A percentile compares a stretch with the other conserved stretches of the same genome.
Evolutionary conservation across 192 early-diverging fungal genomes (phyloP).

Genomic region (Podila minutissima): DNA sequence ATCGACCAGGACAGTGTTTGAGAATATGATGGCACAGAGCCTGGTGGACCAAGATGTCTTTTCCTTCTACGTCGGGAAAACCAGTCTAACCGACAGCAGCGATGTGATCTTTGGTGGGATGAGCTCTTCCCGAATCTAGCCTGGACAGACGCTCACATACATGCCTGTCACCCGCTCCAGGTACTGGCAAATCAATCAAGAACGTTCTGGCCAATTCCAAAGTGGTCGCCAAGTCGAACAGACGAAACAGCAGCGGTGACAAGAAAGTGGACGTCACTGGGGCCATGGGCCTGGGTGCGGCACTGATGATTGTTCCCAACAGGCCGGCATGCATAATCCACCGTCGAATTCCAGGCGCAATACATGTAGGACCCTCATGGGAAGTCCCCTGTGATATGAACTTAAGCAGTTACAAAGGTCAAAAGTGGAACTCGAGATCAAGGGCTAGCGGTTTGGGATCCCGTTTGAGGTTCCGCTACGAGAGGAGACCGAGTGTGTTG

Average conservation of each 20-base stretch:
- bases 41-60: conserved; percentile 64
- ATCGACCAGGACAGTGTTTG: conserved; percentile 59
- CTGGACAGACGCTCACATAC: not conserved
- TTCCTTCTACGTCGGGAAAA: conserved; percentile 67
- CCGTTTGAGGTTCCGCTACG: conserved; percentile 39
- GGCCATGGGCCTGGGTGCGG: conserved; percentile 60
- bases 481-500: conserved; percentile 1
- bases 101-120: conserved; percentile 45
- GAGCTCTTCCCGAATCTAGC: conserved; percentile 2
- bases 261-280: conserved; percentile 8
- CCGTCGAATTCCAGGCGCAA: conserved; percentile 3
- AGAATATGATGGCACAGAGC: conserved; percentile 66
- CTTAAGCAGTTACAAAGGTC: not conserved
- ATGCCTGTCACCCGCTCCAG: conserved; percentile 54
- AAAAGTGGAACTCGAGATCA: conserved; percentile 18
- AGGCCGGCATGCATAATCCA: conserved; percentile 7
- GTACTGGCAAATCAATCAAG: conserved; percentile 65
- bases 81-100: conserved; percentile 37
- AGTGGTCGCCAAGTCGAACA: not conserved
- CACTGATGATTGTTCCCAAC: conserved; percentile 45
- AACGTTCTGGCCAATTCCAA: conserved; percentile 27
- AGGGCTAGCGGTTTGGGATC: conserved; percentile 18
- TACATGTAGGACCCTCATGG: conserved; percentile 6
- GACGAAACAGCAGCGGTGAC: too few relatives aligned
- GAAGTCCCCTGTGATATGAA: conserved; percentile 25